phyloP scores from a whole-genome alignment of 805 yeast genomes.

The Candida tammaniensis region DNA sequence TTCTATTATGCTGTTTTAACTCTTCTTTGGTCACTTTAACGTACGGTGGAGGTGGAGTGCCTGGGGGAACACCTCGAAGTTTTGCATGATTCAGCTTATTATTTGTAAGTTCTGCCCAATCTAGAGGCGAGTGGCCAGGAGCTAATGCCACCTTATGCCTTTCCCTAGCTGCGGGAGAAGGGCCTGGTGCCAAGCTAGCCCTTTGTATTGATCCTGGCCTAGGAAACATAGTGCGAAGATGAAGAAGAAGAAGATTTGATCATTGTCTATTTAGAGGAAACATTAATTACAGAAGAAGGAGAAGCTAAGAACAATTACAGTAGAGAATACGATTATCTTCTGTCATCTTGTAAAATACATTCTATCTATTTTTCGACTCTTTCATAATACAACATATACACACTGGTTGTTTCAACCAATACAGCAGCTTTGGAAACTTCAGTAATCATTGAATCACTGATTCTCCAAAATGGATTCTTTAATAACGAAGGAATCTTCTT shows the following conservation, averaged over 20 bases:
- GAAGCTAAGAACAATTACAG: too few relatives aligned
- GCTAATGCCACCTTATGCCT: constrained; percentile 54
- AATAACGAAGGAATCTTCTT: constrained; percentile 55
- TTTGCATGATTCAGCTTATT: constrained; percentile 38
- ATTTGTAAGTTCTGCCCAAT: constrained; percentile 69
- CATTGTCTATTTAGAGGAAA: too few relatives aligned
- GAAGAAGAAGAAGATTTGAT: too few relatives aligned
- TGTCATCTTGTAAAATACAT: too few relatives aligned
- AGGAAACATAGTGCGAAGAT: too few relatives aligned
- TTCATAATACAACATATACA: constrained; percentile 83
- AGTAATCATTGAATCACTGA: constrained; percentile 70
- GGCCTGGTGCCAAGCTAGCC: neutral
- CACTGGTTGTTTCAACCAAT: constrained; percentile 68
- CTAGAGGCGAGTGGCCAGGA: constrained; percentile 84
- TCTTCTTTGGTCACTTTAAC: constrained; percentile 55
- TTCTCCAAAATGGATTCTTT: constrained; percentile 75
- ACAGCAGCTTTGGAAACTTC: constrained; percentile 62
- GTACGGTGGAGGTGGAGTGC: constrained; percentile 50
- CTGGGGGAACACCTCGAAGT: constrained; percentile 51
- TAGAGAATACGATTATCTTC: too few relatives aligned
- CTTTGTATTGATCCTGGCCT: neutral
- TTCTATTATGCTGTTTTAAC: constrained; percentile 53
- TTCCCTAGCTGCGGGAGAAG: constrained; percentile 4
- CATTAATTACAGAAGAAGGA: too few relatives aligned
- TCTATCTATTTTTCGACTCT: constrained; percentile 31